Evolutionary conservation across 768 basidiomycete species (phyloP).

Genomic region (Xerocomellus intermedius): DNA sequence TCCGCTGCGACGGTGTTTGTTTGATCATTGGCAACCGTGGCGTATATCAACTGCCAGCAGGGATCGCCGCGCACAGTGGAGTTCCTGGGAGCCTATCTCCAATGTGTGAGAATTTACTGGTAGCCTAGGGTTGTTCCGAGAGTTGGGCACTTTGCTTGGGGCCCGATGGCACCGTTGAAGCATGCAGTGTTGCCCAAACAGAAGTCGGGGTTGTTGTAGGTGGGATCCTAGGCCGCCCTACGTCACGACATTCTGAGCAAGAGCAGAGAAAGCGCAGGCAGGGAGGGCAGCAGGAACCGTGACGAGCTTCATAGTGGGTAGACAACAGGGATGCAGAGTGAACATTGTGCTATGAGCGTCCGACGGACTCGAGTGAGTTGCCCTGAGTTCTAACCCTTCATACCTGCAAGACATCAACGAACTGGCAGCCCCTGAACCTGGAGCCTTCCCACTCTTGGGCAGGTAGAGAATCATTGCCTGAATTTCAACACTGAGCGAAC

Average conservation of each 20-base stretch:
- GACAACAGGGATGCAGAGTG: neutral
- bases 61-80: constrained; percentile 51
- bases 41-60: constrained; percentile 58
- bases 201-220: constrained; percentile 24
- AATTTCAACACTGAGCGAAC: neutral
- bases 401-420: neutral
- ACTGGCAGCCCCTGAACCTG: neutral
- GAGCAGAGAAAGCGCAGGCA: neutral
- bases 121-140: constrained; percentile 35
- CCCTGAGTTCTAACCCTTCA: neutral
- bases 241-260: neutral
- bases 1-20: constrained; percentile 11
- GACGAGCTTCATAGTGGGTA: neutral
- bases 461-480: neutral
- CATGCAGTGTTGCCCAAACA: constrained; percentile 32
- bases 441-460: neutral
- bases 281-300: neutral
- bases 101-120: constrained; percentile 32
- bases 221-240: no score
- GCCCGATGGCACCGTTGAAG: constrained; percentile 35
- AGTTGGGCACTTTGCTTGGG: constrained; percentile 31
- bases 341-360: neutral
- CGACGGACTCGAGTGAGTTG: neutral
- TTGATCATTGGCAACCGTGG: constrained; percentile 25
- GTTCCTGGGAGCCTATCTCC: constrained; percentile 35